Evolutionary conservation across 23 red algal genomes (phyloP).

Genomic region (Cyanidioschyzon merolae): DNA sequence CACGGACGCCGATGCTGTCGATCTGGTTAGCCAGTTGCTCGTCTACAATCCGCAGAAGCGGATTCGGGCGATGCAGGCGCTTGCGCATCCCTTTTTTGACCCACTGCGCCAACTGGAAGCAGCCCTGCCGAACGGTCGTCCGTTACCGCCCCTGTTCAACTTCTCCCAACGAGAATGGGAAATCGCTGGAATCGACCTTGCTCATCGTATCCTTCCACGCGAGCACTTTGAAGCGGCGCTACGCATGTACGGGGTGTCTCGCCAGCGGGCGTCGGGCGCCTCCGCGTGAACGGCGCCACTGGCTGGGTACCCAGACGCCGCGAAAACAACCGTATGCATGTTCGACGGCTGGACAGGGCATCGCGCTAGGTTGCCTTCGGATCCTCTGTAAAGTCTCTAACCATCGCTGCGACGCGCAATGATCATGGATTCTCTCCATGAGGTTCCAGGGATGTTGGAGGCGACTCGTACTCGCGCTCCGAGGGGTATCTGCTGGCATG

Average conservation of each 20-base stretch:
- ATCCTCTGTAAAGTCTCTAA: neutral
- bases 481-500: neutral
- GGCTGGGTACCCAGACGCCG: too few relatives aligned
- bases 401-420: too few relatives aligned
- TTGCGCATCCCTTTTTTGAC: conserved; percentile 93
- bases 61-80: conserved; percentile 51
- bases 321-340: too few relatives aligned
- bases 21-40: conserved; percentile 80
- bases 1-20: conserved; percentile 58
- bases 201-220: neutral
- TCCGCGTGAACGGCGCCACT: too few relatives aligned
- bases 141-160: conserved; percentile 85
- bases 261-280: neutral
- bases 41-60: conserved; percentile 65
- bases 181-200: conserved; percentile 30
- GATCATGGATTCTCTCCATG: neutral
- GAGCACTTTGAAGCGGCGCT: neutral
- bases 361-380: too few relatives aligned
- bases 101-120: conserved; percentile 43
- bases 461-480: neutral
- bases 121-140: conserved; percentile 49
- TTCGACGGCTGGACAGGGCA: too few relatives aligned
- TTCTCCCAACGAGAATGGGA: conserved; percentile 81
- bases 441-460: neutral
- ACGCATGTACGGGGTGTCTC: neutral